Evolutionary conservation across 192 early-diverging fungal species (phyloP).

Genomic region (Coemansia furcata): DNA sequence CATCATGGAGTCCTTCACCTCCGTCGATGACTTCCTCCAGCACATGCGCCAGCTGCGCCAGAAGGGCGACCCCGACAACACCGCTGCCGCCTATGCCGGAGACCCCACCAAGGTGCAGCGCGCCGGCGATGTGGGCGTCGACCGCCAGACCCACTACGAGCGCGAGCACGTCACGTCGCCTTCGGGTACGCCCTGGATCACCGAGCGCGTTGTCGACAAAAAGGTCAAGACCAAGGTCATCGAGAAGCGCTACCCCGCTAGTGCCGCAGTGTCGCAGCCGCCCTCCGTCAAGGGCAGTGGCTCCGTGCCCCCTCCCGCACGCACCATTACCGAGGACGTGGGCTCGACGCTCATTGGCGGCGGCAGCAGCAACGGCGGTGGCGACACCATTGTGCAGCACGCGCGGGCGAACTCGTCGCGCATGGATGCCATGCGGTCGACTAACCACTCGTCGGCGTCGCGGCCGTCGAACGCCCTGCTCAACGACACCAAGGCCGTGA

Average conservation of each 20-base stretch:
- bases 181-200: constrained; percentile 49
- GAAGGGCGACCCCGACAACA: constrained; percentile 3
- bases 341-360: constrained; percentile 41
- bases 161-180: constrained; percentile 51
- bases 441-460: constrained; percentile 33
- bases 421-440: constrained; percentile 14
- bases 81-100: constrained; percentile 5
- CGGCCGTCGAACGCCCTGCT: constrained; percentile 45
- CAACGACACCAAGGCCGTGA: constrained; percentile 47
- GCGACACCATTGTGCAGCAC: neutral
- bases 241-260: constrained; percentile 52
- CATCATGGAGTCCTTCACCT: constrained; percentile 55
- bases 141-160: constrained; percentile 53
- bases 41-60: constrained; percentile 52
- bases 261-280: constrained; percentile 12
- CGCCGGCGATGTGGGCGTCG: constrained; percentile 40
- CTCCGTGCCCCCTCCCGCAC: neutral
- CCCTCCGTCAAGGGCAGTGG: constrained; percentile 7
- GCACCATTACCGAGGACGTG: neutral
- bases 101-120: constrained; percentile 43
- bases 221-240: constrained; percentile 53
- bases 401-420: constrained; percentile 9
- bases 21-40: constrained; percentile 52
- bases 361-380: constrained; percentile 6
- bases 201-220: constrained; percentile 52